Base-by-base conservation (phyloP, 2,329 filamentous ascomycete genomes). In the Ophiostoma tasmaniense region DNA sequence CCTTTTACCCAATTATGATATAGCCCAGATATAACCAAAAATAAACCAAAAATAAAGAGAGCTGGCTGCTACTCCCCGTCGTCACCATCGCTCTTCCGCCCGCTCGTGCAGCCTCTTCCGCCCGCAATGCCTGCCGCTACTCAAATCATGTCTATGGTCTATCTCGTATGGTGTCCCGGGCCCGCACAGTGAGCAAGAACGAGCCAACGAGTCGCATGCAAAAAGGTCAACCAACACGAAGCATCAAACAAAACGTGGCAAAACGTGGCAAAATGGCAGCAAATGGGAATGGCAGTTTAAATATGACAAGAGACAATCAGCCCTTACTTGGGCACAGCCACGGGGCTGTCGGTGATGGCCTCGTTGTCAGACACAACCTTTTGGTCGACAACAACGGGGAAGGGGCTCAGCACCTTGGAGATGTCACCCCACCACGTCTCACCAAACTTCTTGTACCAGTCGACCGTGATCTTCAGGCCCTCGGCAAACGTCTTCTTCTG, bases 361-460 rank as follows among this genome's bases (percentile, higher is more conserved):
- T 82, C 81, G 72, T 79, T 77, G 72, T 87, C 84, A 1, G 83
- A 83, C 69, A 86, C 76, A 61, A 89, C 82, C 72, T 86, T 82
- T 13, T 79, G 79, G 35, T 84, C 78, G 66, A 80, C 83, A 20
- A 89, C 85, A 14, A 86, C 82, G 1, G 87, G 89, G 79, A 89
- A 90, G 3, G 89, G 87, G 45, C 86, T 89, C 68, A 91, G 81
- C 22, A 90, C 87, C 75, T 87, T 86, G 75, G 82, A 85, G 73
- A 91, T 89, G 73, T 90, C 85, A 65, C 89, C 89, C 89, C 89
- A 91, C 89, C 89, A 91, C 50, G 81, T 75, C 79, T 89, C 85
- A 5, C 87, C 87, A 70, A 87, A 91, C 68, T 78, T 79, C 52
- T 79, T 81, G 76, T 92, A 92, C 90, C 90, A 92, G 66, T 88